Percentiles rank a stretch among this genome's conserved stretches.
Conservation (phyloP, 1,139 yeast species). For the Debaryomycetaceae sp. region DNA sequence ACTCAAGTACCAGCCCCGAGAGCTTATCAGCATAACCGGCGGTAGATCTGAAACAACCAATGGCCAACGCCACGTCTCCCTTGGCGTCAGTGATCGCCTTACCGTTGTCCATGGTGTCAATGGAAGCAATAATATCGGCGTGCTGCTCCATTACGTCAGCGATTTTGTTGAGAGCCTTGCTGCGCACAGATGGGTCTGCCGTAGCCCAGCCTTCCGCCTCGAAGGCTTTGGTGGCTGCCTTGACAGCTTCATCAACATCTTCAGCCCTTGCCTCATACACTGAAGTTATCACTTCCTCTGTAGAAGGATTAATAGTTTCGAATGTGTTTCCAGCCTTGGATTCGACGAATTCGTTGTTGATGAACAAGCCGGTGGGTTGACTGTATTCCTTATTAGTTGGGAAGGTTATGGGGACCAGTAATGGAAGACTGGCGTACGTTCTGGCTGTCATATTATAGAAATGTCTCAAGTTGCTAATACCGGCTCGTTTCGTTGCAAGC, state of each 20-base stretch:
- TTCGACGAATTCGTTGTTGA: constrained; percentile 60
- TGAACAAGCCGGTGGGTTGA: constrained; percentile 71
- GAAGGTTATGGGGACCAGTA: constrained; percentile 33
- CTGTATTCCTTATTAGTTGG: constrained; percentile 41
- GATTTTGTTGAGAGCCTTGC: constrained; percentile 42
- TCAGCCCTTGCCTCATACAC: constrained; percentile 52
- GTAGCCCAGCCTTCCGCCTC: constrained; percentile 29
- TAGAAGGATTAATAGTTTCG: constrained; percentile 51
- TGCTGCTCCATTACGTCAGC: constrained; percentile 54
- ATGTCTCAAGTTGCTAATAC: no score
- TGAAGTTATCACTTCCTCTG: constrained; percentile 51
- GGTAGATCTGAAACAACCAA: constrained; percentile 53
- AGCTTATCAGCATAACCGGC: constrained; percentile 76
- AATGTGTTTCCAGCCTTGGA: constrained; percentile 49
- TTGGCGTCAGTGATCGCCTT: constrained; percentile 47
- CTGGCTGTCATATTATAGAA: no score
- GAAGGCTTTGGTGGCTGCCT: constrained; percentile 54
- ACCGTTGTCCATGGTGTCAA: constrained; percentile 71
- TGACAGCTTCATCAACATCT: constrained; percentile 58
- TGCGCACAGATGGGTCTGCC: constrained; percentile 40
- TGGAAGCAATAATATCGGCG: constrained; percentile 47
- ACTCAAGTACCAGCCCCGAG: constrained; percentile 55
- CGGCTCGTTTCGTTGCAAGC: no score
- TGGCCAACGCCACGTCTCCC: constrained; percentile 47
- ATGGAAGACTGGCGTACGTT: constrained; percentile 17